Evolutionary conservation across 768 basidiomycete species (phyloP).

Genomic region (Candolleomyces efflorescens): DNA sequence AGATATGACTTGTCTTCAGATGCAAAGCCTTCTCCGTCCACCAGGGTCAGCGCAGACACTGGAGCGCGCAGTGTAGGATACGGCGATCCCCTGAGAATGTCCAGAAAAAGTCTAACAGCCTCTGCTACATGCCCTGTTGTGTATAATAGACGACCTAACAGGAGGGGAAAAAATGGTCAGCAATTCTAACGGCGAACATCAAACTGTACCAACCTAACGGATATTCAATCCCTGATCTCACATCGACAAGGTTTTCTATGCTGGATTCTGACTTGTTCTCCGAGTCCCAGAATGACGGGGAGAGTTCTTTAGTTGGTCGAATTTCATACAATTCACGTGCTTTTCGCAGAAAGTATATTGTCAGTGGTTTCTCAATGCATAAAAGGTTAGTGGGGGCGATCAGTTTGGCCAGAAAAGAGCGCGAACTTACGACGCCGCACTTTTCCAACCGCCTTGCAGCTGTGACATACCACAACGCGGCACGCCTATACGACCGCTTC

Average conservation of each 20-base stretch:
- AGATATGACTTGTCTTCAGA: conserved; percentile 65
- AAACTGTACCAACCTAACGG: conserved; percentile 54
- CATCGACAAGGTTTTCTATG: conserved; percentile 50
- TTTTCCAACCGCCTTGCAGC: conserved; percentile 79
- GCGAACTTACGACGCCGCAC: conserved; percentile 63
- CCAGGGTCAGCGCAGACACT: conserved; percentile 3
- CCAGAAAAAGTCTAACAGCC: conserved; percentile 76
- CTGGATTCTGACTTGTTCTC: conserved; percentile 45
- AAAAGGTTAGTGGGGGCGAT: conserved; percentile 4
- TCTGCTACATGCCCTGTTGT: conserved; percentile 80
- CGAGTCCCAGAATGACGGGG: conserved; percentile 78
- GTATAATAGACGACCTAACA: conserved; percentile 77
- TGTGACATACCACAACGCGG: conserved; percentile 74
- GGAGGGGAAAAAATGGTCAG: neutral
- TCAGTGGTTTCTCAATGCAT: conserved; percentile 67
- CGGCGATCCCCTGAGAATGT: conserved; percentile 53
- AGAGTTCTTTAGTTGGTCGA: conserved; percentile 53
- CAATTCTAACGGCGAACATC: neutral
- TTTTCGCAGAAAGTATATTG: conserved; percentile 74
- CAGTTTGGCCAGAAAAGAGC: neutral
- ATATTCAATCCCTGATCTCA: conserved; percentile 73
- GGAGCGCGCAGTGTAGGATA: conserved; percentile 7
- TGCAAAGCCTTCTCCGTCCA: conserved; percentile 18
- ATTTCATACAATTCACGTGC: conserved; percentile 60
- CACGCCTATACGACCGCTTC: conserved; percentile 54